phyloP scores from a whole-genome alignment of 345 rosid species.

The Carallia pectinifolia region DNA sequence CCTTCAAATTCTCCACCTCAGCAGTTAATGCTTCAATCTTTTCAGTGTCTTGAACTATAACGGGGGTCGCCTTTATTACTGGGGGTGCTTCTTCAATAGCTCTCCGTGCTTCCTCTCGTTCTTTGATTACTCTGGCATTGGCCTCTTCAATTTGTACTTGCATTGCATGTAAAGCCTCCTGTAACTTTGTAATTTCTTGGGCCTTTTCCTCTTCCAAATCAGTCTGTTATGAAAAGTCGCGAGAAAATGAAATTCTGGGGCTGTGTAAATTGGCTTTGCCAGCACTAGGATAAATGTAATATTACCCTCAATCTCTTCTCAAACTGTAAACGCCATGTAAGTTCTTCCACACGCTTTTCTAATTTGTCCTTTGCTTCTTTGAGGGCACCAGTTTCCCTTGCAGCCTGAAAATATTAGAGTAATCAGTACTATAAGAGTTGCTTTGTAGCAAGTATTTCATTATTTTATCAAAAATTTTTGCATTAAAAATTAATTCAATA shows the following conservation, averaged over 20 bases:
- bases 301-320: slow-evolving; percentile 95
- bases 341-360: slow-evolving; percentile 96
- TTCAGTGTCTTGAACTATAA: slow-evolving; percentile 85
- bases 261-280: background rate
- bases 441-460: background rate
- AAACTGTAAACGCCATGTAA: slow-evolving; percentile 94
- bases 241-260: background rate
- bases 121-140: slow-evolving; percentile 70
- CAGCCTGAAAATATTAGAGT: slow-evolving; percentile 53
- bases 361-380: slow-evolving; percentile 98
- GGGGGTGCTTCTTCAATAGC: slow-evolving; percentile 99
- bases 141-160: slow-evolving; percentile 87
- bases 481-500: too few relatives aligned
- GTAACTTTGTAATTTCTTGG: slow-evolving; percentile 83
- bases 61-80: slow-evolving; percentile 92
- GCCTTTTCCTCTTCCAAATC: slow-evolving; percentile 94
- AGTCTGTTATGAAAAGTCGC: slow-evolving; percentile 43
- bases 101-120: slow-evolving; percentile 82
- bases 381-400: slow-evolving; percentile 95
- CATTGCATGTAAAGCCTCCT: slow-evolving; percentile 74
- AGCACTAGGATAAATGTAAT: slow-evolving; percentile 6
- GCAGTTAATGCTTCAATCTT: slow-evolving; percentile 63
- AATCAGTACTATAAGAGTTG: slow-evolving; percentile 24
- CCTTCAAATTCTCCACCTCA: slow-evolving; percentile 87
- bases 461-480: too few relatives aligned